phyloP scores from a whole-genome alignment of 148 eudicot genomes.

The Dianthus caryophyllus region DNA sequence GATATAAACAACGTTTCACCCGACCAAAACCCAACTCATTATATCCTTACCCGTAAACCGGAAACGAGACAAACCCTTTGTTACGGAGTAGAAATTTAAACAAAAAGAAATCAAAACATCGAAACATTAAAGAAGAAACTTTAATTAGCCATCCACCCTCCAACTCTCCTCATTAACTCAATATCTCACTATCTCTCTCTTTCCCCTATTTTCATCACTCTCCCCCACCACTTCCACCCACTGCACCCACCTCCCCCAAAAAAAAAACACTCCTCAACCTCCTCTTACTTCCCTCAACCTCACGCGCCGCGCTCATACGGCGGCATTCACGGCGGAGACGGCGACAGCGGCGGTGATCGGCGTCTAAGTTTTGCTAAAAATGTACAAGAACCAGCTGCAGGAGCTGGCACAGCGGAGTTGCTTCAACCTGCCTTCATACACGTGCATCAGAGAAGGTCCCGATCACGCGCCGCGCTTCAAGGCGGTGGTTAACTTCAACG shows the following conservation, averaged over 20 bases:
- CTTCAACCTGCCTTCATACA: conserved; percentile 72
- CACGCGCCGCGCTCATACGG: background rate
- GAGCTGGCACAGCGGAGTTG: conserved; percentile 98
- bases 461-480: conserved; percentile 93
- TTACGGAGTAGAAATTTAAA: too few relatives aligned
- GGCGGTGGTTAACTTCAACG: conserved; percentile 71
- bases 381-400: conserved; percentile 93
- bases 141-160: conserved; percentile 16
- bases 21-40: too few relatives aligned
- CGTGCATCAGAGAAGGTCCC: conserved; percentile 77
- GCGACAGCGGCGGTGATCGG: too few relatives aligned
- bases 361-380: conserved; percentile 40
- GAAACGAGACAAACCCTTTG: too few relatives aligned
- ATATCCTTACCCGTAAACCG: too few relatives aligned
- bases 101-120: background rate
- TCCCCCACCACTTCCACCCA: conserved; percentile 28
- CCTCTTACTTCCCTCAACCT: background rate
- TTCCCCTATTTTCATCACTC: conserved; percentile 9
- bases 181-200: background rate
- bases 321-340: background rate
- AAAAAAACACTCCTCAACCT: too few relatives aligned
- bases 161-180: conserved; percentile 17
- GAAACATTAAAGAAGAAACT: conserved; percentile 1
- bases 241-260: too few relatives aligned
- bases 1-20: too few relatives aligned